Conservation (phyloP, 2,329 filamentous ascomycete genomes). For the Xylaria digitata region DNA sequence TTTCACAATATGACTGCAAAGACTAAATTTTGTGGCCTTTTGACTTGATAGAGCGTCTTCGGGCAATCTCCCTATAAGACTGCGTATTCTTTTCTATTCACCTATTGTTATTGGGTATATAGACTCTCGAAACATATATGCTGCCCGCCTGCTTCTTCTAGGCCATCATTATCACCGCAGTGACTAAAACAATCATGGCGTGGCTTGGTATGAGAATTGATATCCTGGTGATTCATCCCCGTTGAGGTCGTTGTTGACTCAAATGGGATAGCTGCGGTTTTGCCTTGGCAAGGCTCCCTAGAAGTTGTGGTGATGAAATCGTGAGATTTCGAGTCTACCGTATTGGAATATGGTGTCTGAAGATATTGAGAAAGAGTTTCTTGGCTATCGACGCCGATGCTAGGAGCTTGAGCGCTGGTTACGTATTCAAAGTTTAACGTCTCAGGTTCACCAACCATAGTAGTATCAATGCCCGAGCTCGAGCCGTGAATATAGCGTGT, state of each 20-base stretch:
- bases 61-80: neutral
- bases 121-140: neutral
- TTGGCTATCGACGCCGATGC: neutral
- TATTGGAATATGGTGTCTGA: neutral
- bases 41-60: neutral
- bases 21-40: neutral
- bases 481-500: neutral
- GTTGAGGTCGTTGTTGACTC: neutral
- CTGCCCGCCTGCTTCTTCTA: neutral
- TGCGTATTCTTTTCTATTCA: slow-evolving; percentile 1
- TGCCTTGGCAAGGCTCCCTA: slow-evolving; percentile 33
- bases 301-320: slow-evolving; percentile 39
- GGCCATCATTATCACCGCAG: neutral
- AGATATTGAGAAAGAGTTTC: neutral
- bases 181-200: slow-evolving; percentile 39
- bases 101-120: neutral
- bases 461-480: neutral
- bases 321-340: slow-evolving; percentile 39
- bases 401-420: neutral
- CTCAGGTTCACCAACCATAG: neutral
- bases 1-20: no score
- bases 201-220: slow-evolving; percentile 25
- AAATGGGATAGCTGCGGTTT: neutral
- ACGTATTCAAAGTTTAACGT: neutral
- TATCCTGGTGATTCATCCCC: slow-evolving; percentile 5